Evolutionary conservation across 2,329 filamentous ascomycete species (phyloP).

Genomic region (Pseudocercospora fuligena): DNA sequence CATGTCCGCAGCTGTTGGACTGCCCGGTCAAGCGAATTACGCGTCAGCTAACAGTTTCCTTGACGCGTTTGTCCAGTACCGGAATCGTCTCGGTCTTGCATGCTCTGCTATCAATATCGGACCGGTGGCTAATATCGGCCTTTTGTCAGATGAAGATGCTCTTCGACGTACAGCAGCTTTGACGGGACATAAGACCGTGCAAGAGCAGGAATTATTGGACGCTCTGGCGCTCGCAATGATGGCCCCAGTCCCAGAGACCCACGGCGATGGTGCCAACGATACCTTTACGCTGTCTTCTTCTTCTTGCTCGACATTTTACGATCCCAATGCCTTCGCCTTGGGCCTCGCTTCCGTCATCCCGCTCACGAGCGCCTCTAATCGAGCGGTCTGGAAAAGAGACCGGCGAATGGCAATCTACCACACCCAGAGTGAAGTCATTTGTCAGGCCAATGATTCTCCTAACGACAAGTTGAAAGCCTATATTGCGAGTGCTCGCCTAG

Average conservation of each 20-base stretch:
- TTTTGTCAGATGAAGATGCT: not conserved
- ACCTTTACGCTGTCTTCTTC: too few relatives aligned
- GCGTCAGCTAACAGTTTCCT: constrained; percentile 13
- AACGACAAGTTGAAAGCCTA: not conserved
- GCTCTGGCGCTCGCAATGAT: not conserved
- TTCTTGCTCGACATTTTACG: not conserved
- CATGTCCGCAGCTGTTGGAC: constrained; percentile 60
- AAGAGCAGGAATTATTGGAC: not conserved
- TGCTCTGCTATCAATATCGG: constrained; percentile 60
- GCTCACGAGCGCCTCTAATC: not conserved
- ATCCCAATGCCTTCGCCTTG: not conserved
- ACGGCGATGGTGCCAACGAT: too few relatives aligned
- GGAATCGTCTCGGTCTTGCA: constrained; percentile 47
- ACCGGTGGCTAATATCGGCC: constrained; percentile 51
- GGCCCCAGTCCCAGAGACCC: too few relatives aligned
- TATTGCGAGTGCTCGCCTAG: not conserved
- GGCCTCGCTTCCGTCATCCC: not conserved
- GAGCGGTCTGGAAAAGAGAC: constrained; percentile 1
- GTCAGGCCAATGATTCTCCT: not conserved
- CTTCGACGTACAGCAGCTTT: not conserved
- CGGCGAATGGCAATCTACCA: constrained; percentile 9
- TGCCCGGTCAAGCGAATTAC: constrained; percentile 62
- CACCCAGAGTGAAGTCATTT: not conserved
- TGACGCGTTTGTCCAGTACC: constrained; percentile 41
- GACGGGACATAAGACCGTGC: not conserved